Conservation (phyloP, 371 early-diverging fungal genomes). For the Mortierella sp. region DNA sequence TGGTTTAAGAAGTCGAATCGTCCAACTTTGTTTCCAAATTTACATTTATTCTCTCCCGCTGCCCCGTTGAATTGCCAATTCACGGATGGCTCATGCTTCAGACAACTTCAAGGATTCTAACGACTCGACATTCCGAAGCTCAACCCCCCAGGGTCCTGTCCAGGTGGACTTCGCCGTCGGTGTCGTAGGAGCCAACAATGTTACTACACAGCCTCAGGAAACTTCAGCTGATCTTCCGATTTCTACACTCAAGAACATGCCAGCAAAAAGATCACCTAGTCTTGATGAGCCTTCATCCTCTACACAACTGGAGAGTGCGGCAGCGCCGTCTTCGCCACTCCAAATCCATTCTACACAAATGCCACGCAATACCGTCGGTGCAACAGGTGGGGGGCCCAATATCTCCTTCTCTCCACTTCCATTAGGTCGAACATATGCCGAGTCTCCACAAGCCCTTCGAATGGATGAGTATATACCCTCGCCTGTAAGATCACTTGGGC, state of each 20-base stretch:
- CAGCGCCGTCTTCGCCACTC: conserved; percentile 14
- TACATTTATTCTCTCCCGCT: background rate
- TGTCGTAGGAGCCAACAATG: background rate
- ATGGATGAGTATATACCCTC: conserved; percentile 23
- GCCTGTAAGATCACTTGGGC: conserved; percentile 30
- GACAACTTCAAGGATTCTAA: background rate
- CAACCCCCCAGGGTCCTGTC: background rate
- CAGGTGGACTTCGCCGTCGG: background rate
- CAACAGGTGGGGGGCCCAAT: background rate
- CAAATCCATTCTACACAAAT: conserved; percentile 17
- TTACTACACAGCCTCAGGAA: background rate
- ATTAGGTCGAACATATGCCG: conserved; percentile 10
- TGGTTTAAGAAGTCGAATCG: no score
- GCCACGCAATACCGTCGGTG: conserved; percentile 5
- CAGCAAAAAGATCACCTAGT: background rate
- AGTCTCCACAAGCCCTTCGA: conserved; percentile 13
- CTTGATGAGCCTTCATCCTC: background rate
- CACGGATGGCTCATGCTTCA: conserved; percentile 15
- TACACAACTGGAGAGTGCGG: background rate
- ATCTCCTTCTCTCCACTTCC: conserved; percentile 30
- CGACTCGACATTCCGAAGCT: background rate
- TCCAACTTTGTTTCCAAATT: background rate
- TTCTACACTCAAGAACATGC: background rate
- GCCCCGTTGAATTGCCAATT: background rate
- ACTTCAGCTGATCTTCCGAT: no score